These are phyloP conservation scores for Dictyostelium discoideum DNA, from an alignment of 78 protist species.

Conservation along the genomic window dicty_2.7 NC_007090.3:1048501-1049000, in stretches of 20 bases:
- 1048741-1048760: no score
- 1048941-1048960: neutral
- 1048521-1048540: neutral
- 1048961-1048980: neutral
- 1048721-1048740: no score
- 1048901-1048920: neutral
- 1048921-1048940: neutral
- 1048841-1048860: neutral
- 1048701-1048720: no score
- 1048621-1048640: no score
- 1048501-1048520: no score
- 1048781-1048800: neutral
- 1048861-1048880: neutral
- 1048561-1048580: neutral
- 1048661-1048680: no score
- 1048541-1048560: neutral
- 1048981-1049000: slow-evolving; percentile 9
- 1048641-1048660: no score
- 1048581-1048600: no score
- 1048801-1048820: neutral
- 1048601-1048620: no score
- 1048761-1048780: no score
- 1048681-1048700: no score
- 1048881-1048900: neutral
- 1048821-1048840: neutral